Conservation (phyloP, 257 asterid genomes). For the Solanum appendiculatum region DNA sequence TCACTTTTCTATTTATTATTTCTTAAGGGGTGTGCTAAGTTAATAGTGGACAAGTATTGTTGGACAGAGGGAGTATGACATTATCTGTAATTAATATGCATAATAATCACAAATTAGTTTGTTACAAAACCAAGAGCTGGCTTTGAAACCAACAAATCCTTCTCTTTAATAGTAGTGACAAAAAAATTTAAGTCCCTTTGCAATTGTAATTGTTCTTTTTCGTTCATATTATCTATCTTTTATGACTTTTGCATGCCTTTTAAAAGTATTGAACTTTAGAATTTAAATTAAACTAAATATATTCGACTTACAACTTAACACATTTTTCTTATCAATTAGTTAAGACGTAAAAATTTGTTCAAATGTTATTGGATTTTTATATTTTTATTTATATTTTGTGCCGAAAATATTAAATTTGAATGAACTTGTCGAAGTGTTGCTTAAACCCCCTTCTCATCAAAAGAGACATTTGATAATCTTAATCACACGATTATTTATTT, state of each 20-base stretch:
- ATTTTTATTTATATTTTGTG: no score
- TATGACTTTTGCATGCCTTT: background rate
- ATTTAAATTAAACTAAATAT: background rate
- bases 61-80: no score
- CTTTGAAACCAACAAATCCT: background rate
- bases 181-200: background rate
- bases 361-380: no score
- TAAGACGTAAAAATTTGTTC: background rate
- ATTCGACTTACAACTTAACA: background rate
- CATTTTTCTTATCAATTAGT: background rate
- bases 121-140: background rate
- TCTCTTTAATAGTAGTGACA: background rate
- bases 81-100: background rate
- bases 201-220: background rate
- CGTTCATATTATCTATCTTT: background rate
- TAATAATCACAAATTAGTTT: background rate
- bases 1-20: no score
- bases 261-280: rapidly evolving
- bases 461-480: background rate
- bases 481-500: background rate
- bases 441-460: background rate
- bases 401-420: no score
- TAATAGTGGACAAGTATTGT: no score
- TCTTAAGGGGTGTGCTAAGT: no score
- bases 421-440: background rate